Base-by-base conservation (phyloP, 345 rosid genomes). In the Corchorus olitorius region DNA sequence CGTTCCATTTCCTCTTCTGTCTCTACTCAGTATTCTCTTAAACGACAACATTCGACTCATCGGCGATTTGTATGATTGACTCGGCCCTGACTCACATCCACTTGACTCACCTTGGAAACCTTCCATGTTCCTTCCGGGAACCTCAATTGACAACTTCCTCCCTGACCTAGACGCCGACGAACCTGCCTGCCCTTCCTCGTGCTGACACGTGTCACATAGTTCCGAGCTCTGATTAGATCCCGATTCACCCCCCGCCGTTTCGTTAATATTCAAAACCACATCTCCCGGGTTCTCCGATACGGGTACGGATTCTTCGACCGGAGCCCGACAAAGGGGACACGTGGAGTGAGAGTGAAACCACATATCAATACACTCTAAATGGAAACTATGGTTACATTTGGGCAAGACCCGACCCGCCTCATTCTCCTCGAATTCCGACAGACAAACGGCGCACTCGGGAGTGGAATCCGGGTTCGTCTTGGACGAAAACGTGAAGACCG, bases 311-410 rank as follows among this genome's bases (percentile, higher is more conserved):
- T 33, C 78, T 54, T 92, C 95, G 14, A 97, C 97, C 3, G 92
- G 84, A 12, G 89, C 79, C 48, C 99, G 93, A 56, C 99, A 97
- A 49, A 97, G 93, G 33, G 98, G 99, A 76, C 98, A 95, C 0
- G 97, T 93, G 52, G 92, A 85, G 76, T 95, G 99, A 49, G 98
- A 88, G 59, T 88, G 93, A 78, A 97, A 92, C 98, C 99, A 97
- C 99, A 94, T 94, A 76, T 97, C 98, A 8, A 94, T 92, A 34
- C 98, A 97, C 1, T 86, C 97, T 20, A 85, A 80, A 53, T 97
- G 99, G 73, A 97, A 97, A 37, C 88, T 84, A 43, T 97, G 99
- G 12, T 87, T 89, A 63, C 99, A 97, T 11, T 87, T 89, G 41
- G 98, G 97, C 66, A 97, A 79, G 27, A 82, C 71, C 86, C 97